These are phyloP conservation scores for Pleurotus djamor DNA, from an alignment of 768 basidiomycete genomes.

Conservation along the genomic window DNA sequence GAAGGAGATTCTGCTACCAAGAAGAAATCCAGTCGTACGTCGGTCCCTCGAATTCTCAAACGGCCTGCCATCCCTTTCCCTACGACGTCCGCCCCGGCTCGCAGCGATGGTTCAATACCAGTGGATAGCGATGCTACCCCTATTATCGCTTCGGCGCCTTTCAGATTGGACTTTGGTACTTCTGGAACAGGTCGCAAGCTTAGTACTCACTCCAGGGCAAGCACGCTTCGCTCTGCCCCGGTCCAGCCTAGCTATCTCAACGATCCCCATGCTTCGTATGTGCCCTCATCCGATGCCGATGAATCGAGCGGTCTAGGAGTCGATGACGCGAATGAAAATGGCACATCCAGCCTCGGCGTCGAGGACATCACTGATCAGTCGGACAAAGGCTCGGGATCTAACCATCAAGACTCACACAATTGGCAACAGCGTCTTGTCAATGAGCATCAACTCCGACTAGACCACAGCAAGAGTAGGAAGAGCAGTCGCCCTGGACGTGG, in stretches of 20 bases:
- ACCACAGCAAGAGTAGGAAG: neutral
- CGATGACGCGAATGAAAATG: neutral
- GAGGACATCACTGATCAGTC: neutral
- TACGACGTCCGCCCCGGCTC: neutral
- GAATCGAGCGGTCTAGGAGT: neutral
- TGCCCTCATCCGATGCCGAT: neutral
- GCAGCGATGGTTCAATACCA: constrained; percentile 13
- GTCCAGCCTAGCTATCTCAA: neutral
- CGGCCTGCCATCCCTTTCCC: constrained; percentile 4
- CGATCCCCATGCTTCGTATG: neutral
- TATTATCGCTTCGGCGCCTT: neutral
- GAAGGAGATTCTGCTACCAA: constrained; percentile 21
- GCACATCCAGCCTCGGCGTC: neutral
- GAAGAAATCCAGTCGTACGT: constrained; percentile 13
- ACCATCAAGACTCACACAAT: neutral
- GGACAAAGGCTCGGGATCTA: neutral
- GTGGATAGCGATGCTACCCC: constrained; percentile 13
- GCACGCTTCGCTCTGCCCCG: neutral
- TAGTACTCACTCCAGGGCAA: neutral
- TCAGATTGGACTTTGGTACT: neutral
- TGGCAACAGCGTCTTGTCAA: constrained; percentile 5
- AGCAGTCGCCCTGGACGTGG: neutral
- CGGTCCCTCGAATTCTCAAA: constrained; percentile 8
- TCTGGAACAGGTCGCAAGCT: neutral
- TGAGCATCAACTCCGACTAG: neutral